Base-by-base conservation (phyloP, 495 filamentous ascomycete species). In the Pseudotulostoma volvatum region DNA sequence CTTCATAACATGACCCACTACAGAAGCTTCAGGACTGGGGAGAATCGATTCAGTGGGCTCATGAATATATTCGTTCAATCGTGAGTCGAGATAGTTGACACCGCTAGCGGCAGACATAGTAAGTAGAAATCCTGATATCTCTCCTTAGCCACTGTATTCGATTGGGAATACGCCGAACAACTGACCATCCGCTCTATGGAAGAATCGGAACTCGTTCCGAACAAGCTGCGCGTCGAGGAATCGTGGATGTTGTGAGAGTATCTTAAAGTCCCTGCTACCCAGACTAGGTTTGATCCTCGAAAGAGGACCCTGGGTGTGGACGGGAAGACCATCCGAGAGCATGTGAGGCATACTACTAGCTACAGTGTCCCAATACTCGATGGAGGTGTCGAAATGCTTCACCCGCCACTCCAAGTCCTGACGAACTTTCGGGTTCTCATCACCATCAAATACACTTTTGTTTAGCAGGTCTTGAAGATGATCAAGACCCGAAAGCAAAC, bases 1-100 rank as follows among this genome's bases (percentile, higher is more conserved):
- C 23, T 44, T 25, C 18, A 43, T 50, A 4, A 46, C 42, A 33
- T 54, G 52, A 2, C 46, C 48, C 16, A 54, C 25, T 16, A 45
- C 52, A 1, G 42, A 49, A 7, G 52, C 52, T 38, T 51, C 39
- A 21, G 51, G 45, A 30, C 53, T 52, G 23, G 47, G 41, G 25
- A 51, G 43, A 0, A 49, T 40, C n/a, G 44, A 33, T 18, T 53
- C 45, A 15, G 43, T 18, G 9, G 52, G 47, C 28, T 54, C 46
- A 9, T 32, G 25, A 9, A 55, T 34, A 32, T 54, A 36, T 33
- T 41, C 34, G 4, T 33, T 4, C 9, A 55, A 52, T 18, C 51
- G 40, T 30, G 47, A 51, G 19, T 55, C 49, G 7, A 55, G 32
- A 39, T 52, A 55, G 38, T 55, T 47, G 13, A 55, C 42, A 28